Conservation (phyloP, 1,284 basidiomycete species). For the Fomitopsis betulina region DNA sequence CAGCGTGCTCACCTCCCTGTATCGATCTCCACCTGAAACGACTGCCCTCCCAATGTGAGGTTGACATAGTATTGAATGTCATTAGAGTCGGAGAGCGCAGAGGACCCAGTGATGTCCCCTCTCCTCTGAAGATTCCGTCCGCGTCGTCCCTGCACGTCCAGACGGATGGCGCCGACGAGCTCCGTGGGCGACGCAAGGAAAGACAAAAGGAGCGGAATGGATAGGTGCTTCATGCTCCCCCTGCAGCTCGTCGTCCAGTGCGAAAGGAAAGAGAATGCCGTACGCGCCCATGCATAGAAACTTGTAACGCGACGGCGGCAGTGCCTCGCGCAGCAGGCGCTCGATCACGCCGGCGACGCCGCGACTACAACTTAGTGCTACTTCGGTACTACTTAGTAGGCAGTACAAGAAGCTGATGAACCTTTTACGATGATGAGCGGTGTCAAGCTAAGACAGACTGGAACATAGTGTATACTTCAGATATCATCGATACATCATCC, state of each 20-base stretch:
- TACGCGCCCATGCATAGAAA: not conserved
- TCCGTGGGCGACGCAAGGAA: conserved; percentile 16
- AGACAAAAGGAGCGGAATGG: conserved; percentile 16
- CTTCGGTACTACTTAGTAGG: no score
- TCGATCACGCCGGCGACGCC: not conserved
- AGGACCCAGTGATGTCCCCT: conserved; percentile 13
- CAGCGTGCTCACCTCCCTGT: conserved; percentile 51
- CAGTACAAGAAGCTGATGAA: no score
- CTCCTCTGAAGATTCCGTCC: conserved; percentile 10
- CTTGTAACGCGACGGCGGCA: not conserved
- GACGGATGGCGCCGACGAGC: conserved; percentile 17
- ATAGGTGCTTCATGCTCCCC: conserved; percentile 18
- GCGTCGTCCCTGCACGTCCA: conserved; percentile 16
- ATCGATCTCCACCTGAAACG: conserved; percentile 51
- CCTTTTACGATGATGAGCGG: not conserved
- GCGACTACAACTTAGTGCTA: no score
- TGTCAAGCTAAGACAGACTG: no score
- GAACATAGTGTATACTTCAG: no score
- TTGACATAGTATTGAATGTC: conserved; percentile 47
- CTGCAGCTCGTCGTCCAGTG: not conserved
- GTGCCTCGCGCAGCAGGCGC: conserved; percentile 1
- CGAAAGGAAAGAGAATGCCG: not conserved
- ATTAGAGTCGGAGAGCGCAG: conserved; percentile 12
- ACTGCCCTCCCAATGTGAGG: conserved; percentile 42
- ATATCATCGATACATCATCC: no score